phyloP scores from a whole-genome alignment of 2,329 filamentous ascomycete genomes.

The Botryotinia calthae region DNA sequence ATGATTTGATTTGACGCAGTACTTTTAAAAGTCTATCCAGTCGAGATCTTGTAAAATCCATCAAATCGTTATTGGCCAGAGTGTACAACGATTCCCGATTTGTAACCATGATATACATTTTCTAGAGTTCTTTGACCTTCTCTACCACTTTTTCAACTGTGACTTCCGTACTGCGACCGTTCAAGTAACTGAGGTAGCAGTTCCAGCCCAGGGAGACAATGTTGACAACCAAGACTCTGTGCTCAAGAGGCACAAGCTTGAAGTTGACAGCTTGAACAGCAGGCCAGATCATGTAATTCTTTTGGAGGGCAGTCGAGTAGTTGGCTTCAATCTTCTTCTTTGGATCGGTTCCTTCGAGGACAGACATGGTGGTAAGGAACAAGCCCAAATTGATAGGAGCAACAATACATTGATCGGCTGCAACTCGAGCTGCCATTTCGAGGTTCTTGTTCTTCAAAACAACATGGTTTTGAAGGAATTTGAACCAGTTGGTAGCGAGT shows the following conservation, averaged over 20 bases:
- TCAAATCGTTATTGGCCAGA: background rate
- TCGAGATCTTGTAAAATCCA: conserved; percentile 15
- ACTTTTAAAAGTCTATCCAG: conserved; percentile 13
- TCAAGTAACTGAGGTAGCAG: conserved; percentile 43
- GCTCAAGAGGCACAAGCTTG: conserved; percentile 65
- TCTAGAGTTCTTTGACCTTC: conserved; percentile 20
- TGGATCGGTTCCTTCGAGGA: conserved; percentile 59
- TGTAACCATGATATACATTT: background rate
- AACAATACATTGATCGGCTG: conserved; percentile 64
- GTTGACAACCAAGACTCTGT: conserved; percentile 69
- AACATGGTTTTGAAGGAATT: conserved; percentile 61
- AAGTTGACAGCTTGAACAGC: conserved; percentile 67
- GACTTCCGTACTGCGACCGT: conserved; percentile 24
- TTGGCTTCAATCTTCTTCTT: conserved; percentile 59
- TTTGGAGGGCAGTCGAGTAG: conserved; percentile 59
- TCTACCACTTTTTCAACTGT: conserved; percentile 11
- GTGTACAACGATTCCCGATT: background rate
- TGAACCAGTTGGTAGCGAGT: conserved; percentile 68
- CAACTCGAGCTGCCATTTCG: conserved; percentile 63
- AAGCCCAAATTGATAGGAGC: conserved; percentile 61
- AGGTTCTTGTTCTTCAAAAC: conserved; percentile 54
- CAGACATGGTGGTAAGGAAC: conserved; percentile 67
- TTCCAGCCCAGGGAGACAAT: conserved; percentile 60
- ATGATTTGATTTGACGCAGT: conserved; percentile 20
- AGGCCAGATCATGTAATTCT: conserved; percentile 72